These are phyloP conservation scores for Yamadazyma spencermartinsiae DNA, from an alignment of 1,139 yeast species.

Conservation along the genomic window DNA sequence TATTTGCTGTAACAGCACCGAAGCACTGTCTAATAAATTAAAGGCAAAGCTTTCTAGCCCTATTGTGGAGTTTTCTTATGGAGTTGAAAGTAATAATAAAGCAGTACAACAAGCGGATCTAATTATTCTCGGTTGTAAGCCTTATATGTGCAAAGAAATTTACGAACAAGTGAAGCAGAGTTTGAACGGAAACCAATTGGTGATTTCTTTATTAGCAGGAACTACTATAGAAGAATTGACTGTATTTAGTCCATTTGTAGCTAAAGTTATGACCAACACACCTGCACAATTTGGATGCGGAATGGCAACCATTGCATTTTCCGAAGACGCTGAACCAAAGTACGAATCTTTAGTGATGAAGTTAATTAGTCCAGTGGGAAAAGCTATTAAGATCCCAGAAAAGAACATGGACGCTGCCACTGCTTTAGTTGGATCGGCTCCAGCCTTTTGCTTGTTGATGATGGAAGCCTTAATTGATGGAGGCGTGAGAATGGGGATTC, in stretches of 20 bases:
- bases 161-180: conserved; percentile 44
- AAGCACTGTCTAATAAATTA: conserved; percentile 46
- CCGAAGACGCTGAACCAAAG: conserved; percentile 47
- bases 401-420: conserved; percentile 97
- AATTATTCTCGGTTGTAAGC: conserved; percentile 83
- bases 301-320: conserved; percentile 82
- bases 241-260: conserved; percentile 56
- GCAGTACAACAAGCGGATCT: conserved; percentile 69
- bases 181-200: conserved; percentile 54
- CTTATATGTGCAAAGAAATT: conserved; percentile 69
- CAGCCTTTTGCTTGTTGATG: conserved; percentile 89
- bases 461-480: conserved; percentile 94
- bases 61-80: conserved; percentile 56
- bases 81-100: conserved; percentile 47
- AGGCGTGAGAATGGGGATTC: conserved; percentile 93
- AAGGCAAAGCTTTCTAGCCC: conserved; percentile 43
- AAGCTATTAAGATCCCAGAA: conserved; percentile 74
- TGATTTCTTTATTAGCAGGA: conserved; percentile 90
- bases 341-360: conserved; percentile 57
- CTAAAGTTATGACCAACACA: conserved; percentile 97
- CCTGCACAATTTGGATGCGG: conserved; percentile 93
- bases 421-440: conserved; percentile 93
- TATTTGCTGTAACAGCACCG: conserved; percentile 72
- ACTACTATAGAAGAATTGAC: conserved; percentile 75
- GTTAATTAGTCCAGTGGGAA: conserved; percentile 65